A percentile compares a stretch with the other conserved stretches of the same genome.
Conservation (phyloP, 1,139 yeast genomes). For the Chernovozyma aurita region DNA sequence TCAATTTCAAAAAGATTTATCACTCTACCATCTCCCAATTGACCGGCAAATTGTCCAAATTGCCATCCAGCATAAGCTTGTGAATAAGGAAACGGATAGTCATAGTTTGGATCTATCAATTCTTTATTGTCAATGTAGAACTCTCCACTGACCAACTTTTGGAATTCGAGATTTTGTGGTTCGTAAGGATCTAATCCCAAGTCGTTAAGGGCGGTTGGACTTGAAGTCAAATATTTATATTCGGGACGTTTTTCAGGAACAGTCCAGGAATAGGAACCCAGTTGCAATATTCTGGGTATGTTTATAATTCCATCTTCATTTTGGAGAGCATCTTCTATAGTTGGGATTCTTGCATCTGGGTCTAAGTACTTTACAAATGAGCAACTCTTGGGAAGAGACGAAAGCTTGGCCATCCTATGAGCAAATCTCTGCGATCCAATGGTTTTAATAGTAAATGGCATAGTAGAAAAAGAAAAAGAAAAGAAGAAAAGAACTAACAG, state of each 20-base stretch:
- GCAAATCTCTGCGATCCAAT: background rate
- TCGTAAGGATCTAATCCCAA: slow-evolving; percentile 48
- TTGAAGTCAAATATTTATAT: slow-evolving; percentile 54
- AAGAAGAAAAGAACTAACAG: too few relatives aligned
- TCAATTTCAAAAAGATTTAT: slow-evolving; percentile 70
- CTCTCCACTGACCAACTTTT: slow-evolving; percentile 62
- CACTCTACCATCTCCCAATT: slow-evolving; percentile 93
- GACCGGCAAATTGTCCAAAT: slow-evolving; percentile 96
- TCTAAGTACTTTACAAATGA: slow-evolving; percentile 46
- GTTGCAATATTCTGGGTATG: slow-evolving; percentile 55
- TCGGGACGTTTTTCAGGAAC: slow-evolving; percentile 58
- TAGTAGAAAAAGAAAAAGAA: background rate
- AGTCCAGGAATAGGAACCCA: slow-evolving; percentile 70
- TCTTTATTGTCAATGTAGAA: slow-evolving; percentile 22
- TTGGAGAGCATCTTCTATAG: slow-evolving; percentile 44
- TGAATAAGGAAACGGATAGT: slow-evolving; percentile 71
- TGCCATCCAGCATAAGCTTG: slow-evolving; percentile 96
- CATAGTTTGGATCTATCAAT: slow-evolving; percentile 27
- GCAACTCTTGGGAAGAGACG: slow-evolving; percentile 37
- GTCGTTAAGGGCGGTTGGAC: slow-evolving; percentile 58
- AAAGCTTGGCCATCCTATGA: slow-evolving; percentile 11
- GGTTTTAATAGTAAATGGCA: background rate
- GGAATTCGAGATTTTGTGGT: slow-evolving; percentile 40
- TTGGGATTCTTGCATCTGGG: slow-evolving; percentile 60
- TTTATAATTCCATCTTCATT: slow-evolving; percentile 32